phyloP scores from a whole-genome alignment of 176 grass and related monocot species.

The Alopecurus myosuroides region DNA sequence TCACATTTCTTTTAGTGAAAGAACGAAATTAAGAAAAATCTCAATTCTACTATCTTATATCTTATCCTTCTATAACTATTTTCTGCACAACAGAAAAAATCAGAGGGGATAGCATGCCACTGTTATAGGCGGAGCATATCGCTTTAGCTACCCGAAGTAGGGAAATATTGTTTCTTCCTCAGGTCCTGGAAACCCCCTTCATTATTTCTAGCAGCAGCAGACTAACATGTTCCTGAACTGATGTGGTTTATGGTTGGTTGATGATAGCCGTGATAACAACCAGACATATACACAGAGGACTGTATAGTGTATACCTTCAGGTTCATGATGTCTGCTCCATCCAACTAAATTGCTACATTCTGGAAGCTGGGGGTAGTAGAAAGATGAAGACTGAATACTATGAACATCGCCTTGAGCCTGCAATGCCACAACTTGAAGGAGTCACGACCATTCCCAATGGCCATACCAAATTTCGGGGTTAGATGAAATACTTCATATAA shows the following conservation, averaged over 20 bases:
- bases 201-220: conserved; percentile 13
- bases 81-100: too few species aligned
- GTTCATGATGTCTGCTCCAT: conserved; percentile 5
- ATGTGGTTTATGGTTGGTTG: conserved; percentile 48
- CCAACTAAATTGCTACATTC: conserved; percentile 38
- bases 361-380: conserved; percentile 18
- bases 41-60: too few species aligned
- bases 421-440: conserved; percentile 3
- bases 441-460: neutral
- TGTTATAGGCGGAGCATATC: too few species aligned
- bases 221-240: conserved; percentile 10
- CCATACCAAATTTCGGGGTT: neutral
- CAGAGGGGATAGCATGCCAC: too few species aligned
- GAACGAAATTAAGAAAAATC: too few species aligned
- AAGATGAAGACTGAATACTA: conserved; percentile 21
- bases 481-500: neutral
- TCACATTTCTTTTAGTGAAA: too few species aligned
- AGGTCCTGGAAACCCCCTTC: conserved; percentile 31
- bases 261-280: conserved; percentile 46
- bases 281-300: too few species aligned
- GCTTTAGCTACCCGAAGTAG: too few species aligned
- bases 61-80: too few species aligned
- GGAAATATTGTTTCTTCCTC: too few species aligned
- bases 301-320: conserved; percentile 5
- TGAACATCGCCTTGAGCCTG: conserved; percentile 46